A percentile compares a stretch with the other conserved stretches of the same genome.
Conservation (phyloP, 2,329 filamentous ascomycete genomes). For the Rutstroemia sp. region DNA sequence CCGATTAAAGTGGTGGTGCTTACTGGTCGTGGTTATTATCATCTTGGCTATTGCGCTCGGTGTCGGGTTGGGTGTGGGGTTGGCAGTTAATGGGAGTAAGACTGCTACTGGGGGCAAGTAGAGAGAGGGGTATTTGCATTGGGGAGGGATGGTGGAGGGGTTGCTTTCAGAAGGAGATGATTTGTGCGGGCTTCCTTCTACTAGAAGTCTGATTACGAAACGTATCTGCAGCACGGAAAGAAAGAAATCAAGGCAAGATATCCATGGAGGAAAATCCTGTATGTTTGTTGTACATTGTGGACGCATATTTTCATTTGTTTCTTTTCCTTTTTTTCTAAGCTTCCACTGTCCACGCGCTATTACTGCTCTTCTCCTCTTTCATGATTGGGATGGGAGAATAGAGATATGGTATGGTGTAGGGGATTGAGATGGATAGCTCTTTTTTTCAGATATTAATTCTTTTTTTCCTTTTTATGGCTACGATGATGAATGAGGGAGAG, state of each 20-base stretch:
- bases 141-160: neutral
- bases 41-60: slow-evolving; percentile 50
- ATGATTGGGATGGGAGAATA: neutral
- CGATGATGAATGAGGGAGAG: too few relatives aligned
- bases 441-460: too few relatives aligned
- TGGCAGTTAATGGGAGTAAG: slow-evolving; percentile 15
- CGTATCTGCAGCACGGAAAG: too few relatives aligned
- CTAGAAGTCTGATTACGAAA: too few relatives aligned
- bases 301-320: neutral
- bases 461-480: too few relatives aligned
- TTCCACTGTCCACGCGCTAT: neutral
- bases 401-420: too few relatives aligned
- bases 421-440: too few relatives aligned
- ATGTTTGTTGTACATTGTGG: slow-evolving; percentile 4
- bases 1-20: slow-evolving; percentile 77
- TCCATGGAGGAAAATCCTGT: neutral
- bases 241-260: too few relatives aligned
- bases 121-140: neutral
- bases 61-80: slow-evolving; percentile 34
- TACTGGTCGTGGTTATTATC: slow-evolving; percentile 53
- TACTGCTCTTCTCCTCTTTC: neutral
- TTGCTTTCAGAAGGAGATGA: too few relatives aligned
- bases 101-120: neutral
- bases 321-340: neutral
- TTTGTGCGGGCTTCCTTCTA: too few relatives aligned